Evolutionary conservation across 2,329 filamentous ascomycete genomes (phyloP).

Genomic region (Beauveria sp.): DNA sequence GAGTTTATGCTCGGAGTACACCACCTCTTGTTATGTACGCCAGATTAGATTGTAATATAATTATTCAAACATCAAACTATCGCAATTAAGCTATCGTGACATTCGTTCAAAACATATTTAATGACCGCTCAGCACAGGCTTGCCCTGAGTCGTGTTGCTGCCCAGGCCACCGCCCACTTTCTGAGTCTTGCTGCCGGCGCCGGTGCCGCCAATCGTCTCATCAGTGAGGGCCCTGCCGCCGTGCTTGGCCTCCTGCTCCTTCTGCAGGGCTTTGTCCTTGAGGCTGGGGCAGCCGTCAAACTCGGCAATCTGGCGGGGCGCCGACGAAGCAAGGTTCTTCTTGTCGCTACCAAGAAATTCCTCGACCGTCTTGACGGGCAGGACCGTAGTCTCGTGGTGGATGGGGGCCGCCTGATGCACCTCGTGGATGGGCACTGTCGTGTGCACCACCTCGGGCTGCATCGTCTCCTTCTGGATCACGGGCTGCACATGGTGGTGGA

Average conservation of each 20-base stretch:
- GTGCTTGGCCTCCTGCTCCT: slow-evolving; percentile 3
- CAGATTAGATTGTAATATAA: too few species aligned
- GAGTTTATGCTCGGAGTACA: too few species aligned
- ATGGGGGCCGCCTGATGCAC: slow-evolving; percentile 59
- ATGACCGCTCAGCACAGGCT: neutral
- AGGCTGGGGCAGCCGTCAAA: slow-evolving; percentile 53
- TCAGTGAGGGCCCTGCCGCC: neutral
- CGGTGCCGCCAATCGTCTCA: neutral
- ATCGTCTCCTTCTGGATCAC: slow-evolving; percentile 63
- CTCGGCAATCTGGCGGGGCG: slow-evolving; percentile 45
- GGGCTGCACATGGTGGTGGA: slow-evolving; percentile 64
- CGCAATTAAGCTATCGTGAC: too few species aligned
- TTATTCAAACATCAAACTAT: too few species aligned
- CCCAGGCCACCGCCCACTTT: neutral
- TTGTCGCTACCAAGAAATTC: slow-evolving; percentile 43
- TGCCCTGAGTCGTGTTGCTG: neutral
- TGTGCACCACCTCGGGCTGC: slow-evolving; percentile 62
- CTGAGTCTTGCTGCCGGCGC: neutral
- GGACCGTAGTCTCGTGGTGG: slow-evolving; percentile 55
- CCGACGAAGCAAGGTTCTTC: slow-evolving; percentile 44
- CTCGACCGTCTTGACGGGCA: slow-evolving; percentile 55
- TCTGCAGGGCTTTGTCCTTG: slow-evolving; percentile 8
- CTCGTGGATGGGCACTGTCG: slow-evolving; percentile 64
- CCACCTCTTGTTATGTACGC: too few species aligned
- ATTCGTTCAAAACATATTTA: too few species aligned